Conservation (phyloP, 495 filamentous ascomycete species). For the Podospora anserina region DNA sequence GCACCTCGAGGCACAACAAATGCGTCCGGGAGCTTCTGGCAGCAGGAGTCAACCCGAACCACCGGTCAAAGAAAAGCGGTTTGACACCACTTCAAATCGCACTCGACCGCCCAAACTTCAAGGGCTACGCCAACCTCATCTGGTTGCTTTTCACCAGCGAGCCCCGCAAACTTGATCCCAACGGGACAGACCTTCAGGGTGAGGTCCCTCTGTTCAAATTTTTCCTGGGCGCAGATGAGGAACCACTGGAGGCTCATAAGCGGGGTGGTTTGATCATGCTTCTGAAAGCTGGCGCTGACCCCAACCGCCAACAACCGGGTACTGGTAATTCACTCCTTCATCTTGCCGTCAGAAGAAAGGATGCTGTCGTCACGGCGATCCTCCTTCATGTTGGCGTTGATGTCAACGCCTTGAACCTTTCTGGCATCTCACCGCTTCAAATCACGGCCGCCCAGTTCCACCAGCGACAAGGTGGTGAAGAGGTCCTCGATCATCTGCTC, state of each 20-base stretch:
- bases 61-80: neutral
- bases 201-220: neutral
- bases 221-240: neutral
- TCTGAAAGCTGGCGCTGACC: neutral
- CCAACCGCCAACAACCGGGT: neutral
- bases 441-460: neutral
- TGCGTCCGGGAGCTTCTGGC: neutral
- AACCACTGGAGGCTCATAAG: neutral
- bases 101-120: neutral
- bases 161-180: neutral
- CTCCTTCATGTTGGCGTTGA: conserved; percentile 15
- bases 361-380: conserved; percentile 10
- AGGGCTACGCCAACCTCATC: neutral
- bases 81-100: neutral
- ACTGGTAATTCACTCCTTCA: conserved; percentile 15
- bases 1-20: neutral
- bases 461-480: neutral
- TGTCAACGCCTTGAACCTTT: neutral
- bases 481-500: neutral
- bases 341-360: conserved; percentile 14
- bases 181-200: neutral
- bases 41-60: neutral
- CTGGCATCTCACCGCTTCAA: neutral
- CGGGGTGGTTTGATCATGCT: neutral
- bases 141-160: neutral